phyloP scores from a whole-genome alignment of 2,329 filamentous ascomycete genomes.

The Penicillium sp. region DNA sequence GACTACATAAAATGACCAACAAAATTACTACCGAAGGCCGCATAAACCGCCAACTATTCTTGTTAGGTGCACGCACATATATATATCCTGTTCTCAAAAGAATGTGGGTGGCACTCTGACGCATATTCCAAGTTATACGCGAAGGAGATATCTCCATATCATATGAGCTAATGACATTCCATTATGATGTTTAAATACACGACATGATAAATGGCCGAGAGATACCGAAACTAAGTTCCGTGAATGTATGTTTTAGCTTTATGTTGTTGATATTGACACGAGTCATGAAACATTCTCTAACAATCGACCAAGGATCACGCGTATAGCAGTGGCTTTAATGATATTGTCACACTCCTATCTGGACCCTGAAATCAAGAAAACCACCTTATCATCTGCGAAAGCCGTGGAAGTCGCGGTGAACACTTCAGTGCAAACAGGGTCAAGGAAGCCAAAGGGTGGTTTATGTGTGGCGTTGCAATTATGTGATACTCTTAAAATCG shows the following conservation, averaged over 20 bases:
- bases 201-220: background rate
- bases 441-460: background rate
- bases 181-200: background rate
- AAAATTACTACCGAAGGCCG: no score
- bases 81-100: background rate
- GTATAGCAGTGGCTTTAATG: background rate
- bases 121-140: background rate
- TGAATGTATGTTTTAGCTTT: background rate
- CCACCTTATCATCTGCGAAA: background rate
- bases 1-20: no score
- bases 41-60: no score
- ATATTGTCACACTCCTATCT: background rate
- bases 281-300: background rate
- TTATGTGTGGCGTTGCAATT: background rate
- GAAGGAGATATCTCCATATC: background rate
- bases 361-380: background rate
- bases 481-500: no score
- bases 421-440: background rate
- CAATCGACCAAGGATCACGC: background rate
- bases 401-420: background rate
- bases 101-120: background rate
- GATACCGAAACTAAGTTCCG: background rate
- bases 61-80: background rate
- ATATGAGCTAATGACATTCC: background rate
- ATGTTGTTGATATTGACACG: background rate